Base-by-base conservation (phyloP, 1,284 basidiomycete genomes). In the Cutaneotrichosporon sp. region DNA sequence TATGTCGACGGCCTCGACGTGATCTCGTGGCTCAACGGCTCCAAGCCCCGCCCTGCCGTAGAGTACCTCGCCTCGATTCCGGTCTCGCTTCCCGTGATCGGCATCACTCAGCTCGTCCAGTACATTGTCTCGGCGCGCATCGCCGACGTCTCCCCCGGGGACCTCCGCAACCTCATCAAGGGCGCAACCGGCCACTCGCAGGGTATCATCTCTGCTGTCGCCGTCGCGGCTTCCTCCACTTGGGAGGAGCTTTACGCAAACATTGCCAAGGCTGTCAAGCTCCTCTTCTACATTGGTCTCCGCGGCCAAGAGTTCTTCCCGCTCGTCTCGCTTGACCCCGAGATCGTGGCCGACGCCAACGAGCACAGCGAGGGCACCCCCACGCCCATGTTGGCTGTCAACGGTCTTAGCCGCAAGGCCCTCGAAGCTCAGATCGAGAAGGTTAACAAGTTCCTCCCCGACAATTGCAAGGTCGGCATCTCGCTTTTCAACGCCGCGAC, bases 131-230 rank as follows among this genome's bases (percentile, higher is more conserved):
- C 89, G 31, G 90, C 89, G 76, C 88, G 87, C 59, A 87, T 90
- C 61, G 82, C 87, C 31, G 87, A 88, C 62, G 81, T 94, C 53
- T 86, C 86, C 2, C 94, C 94, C 0, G 90, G 88, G 21, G 87
- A 94, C 73, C 85, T 97, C 76, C 87, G 90, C 58, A 34, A 42
- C 13, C 86, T 86, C 62, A 85, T 97, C 69, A 84, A 87, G 36
- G 96, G 95, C 59, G 87, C 92, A 6, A 98, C 96, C 13, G 96
- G 96, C 55, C 96, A 99, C 82, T 97, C 93, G 8, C 96, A 98
- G 81, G 97, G 96, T 70, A 87, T 99, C 71, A 88, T 97, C 63
- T 93, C 94, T 22, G 96, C 96, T 26, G 86, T 97, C 60, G 89
- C 88, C 34, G 87, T 97, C 70, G 86, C 94, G 9, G 87, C 92